These are phyloP conservation scores for Euptelea pleiosperma DNA, from an alignment of 164 flowering plant species.

Conservation along the genomic window DNA sequence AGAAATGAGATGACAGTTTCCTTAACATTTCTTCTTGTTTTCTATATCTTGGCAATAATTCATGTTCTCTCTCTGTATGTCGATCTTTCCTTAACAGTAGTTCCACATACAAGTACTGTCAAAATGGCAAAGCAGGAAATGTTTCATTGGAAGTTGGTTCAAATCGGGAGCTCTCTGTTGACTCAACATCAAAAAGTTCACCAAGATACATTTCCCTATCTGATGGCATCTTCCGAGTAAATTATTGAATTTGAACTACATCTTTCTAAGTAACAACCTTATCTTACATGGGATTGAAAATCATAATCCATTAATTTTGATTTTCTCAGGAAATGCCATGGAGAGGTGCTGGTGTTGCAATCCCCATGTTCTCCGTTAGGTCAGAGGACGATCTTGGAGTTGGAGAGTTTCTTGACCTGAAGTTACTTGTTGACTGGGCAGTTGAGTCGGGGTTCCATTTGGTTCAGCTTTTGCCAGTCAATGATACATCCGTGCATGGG, in stretches of 20 bases:
- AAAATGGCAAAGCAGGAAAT: constrained; percentile 41
- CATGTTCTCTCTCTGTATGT: no score
- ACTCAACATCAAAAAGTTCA: constrained; percentile 32
- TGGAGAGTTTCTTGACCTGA: constrained; percentile 97
- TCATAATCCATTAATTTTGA: constrained; percentile 1
- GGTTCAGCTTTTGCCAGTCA: constrained; percentile 95
- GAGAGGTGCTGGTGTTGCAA: constrained; percentile 95
- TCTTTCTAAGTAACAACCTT: not conserved
- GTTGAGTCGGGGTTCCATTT: constrained; percentile 88
- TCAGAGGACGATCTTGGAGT: constrained; percentile 92
- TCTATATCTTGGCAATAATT: no score
- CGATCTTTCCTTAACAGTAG: constrained; percentile 42
- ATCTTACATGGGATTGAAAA: not conserved
- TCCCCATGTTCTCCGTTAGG: constrained; percentile 92
- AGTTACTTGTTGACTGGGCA: constrained; percentile 90
- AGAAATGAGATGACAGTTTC: not conserved
- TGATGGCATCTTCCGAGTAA: constrained; percentile 87
- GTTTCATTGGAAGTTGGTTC: constrained; percentile 61
- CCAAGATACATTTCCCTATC: constrained; percentile 59
- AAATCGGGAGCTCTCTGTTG: constrained; percentile 54
- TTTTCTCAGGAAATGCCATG: constrained; percentile 76
- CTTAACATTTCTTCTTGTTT: constrained; percentile 1
- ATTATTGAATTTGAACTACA: constrained; percentile 2
- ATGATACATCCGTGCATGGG: constrained; percentile 90
- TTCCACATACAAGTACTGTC: constrained; percentile 74